Base-by-base conservation (phyloP, 108 stramenopile species). In the Skeletonema grethae region DNA sequence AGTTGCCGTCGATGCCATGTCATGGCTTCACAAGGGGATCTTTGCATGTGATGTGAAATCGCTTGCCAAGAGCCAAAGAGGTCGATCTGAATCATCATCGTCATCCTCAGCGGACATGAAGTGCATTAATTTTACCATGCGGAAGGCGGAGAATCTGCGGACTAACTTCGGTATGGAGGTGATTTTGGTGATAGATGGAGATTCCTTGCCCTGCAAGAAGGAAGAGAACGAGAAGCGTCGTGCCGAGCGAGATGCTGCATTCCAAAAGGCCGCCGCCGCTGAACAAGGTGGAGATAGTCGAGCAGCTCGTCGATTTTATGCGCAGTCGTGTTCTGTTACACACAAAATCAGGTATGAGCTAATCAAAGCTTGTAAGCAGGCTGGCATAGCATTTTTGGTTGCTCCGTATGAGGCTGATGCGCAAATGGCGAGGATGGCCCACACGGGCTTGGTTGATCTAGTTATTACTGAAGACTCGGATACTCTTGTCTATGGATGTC, bases 391-490 rank as follows among this genome's bases (percentile, higher is more conserved):
- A 25, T 90, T 72, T 73, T 36, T 93, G 25, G 93, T 94, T 10
- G 91, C 91, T 22, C 95, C 95, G 12, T 95, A 93, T 70, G 95
- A 95, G 70, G 93, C 95, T 10, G 95, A 95, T 73, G 93, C 95
- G 9, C 95, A 95, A 80, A 86, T 95, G 76, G 93, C 95, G 9
- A 87, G 77, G 55, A 69, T 95, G 63, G 56, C 85, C 20, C 88
- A 69, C 28, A 62, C 69, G n/a, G 88, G 85, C 13, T 12, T 75
- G 31, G 88, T 85, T 61, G 91, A 91, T 56, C 75, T 85, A 9
- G 88, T 95, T n/a, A 80, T 95, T 57, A 89, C 87, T 41, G 95
- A 95, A 80, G 95, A 95, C 67, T 84, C 85, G 2, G 79, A 95
- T 66, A 65, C 79, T 29, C 72, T 94, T 22, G 84, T 75, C 13